Conservation (phyloP, 208 protist genomes). For the Crithidia bombi region DNA sequence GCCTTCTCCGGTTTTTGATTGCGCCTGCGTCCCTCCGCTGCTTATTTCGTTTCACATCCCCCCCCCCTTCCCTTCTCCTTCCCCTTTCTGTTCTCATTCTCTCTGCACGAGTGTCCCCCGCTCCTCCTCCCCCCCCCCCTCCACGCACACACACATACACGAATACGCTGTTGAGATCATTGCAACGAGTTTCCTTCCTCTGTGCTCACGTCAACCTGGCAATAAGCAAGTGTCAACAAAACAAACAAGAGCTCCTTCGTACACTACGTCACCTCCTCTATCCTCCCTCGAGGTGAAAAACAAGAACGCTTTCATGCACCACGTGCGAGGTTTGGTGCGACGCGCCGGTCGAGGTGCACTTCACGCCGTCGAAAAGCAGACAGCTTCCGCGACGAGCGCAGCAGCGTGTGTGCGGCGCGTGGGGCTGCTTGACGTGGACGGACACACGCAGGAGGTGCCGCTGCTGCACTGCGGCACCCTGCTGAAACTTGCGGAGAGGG, state of each 20-base stretch:
- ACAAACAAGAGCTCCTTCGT: too few relatives aligned
- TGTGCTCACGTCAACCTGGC: too few relatives aligned
- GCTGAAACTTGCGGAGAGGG: conserved; percentile 14
- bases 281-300: too few relatives aligned
- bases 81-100: conserved; percentile 4
- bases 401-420: conserved; percentile 20
- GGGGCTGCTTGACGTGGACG: conserved; percentile 24
- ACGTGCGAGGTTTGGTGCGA: conserved; percentile 59
- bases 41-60: background rate
- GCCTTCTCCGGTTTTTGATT: too few relatives aligned
- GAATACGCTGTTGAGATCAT: too few relatives aligned
- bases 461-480: conserved; percentile 29
- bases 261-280: too few relatives aligned
- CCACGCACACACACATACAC: conserved; percentile 1
- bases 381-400: background rate
- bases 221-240: too few relatives aligned
- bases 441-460: background rate
- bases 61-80: background rate
- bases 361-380: conserved; percentile 28
- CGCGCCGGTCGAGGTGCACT: conserved; percentile 31
- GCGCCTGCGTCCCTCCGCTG: background rate
- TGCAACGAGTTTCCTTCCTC: too few relatives aligned
- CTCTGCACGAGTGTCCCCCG: background rate
- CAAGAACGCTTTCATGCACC: conserved; percentile 57
- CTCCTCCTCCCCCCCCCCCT: too few relatives aligned